Base-by-base conservation (phyloP, 352 stramenopile species). In the Phytophthora lateralis region DNA sequence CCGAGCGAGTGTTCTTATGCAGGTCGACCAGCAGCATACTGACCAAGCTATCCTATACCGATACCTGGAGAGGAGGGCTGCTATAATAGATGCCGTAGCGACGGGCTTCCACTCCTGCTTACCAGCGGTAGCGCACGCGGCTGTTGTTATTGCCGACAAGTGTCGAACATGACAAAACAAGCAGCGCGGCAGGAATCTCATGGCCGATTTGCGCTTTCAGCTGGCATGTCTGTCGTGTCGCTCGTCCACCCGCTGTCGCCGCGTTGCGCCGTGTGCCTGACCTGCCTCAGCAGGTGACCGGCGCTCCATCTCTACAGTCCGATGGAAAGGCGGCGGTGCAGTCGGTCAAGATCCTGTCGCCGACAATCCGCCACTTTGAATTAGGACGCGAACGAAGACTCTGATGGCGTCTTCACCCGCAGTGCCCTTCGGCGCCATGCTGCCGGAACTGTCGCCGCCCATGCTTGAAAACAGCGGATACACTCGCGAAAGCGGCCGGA, bases 381-480 rank as follows among this genome's bases (percentile, higher is more conserved):
- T 49, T 34, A 30, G 46, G 50, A 17, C 35, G 35, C 35, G 35
- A 42, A 38, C 32, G 32, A 38, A 38, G 32, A n/a, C 32, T 11
- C 2, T 15, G 38, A 65, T 71, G 45, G 43, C 57, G 41, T 63
- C 54, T 32, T 69, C 63, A 15, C 50, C 57, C 26, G 51, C 52
- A 20, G 54, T 24, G 8, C 55, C 62, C 24, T 71, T 63, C 38
- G 41, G 39, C 7, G 44, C 42, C 7, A 55, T 60, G 49, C 12
- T 73, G 37, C 54, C 59, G 14, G 65, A 69, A 30, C 12, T 63
- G 29, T 69, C 65, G 10, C 60, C 65, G 20, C 59, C 65, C 15
- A 65, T 73, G 20, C 65, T 73, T 8, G 64, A 73, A n/a, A 51
- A 66, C 12, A 73, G 65, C 44, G 49, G 49, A 42, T 73, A 73